phyloP scores from a whole-genome alignment of 1,284 basidiomycete genomes.

The Trametes pubescens region DNA sequence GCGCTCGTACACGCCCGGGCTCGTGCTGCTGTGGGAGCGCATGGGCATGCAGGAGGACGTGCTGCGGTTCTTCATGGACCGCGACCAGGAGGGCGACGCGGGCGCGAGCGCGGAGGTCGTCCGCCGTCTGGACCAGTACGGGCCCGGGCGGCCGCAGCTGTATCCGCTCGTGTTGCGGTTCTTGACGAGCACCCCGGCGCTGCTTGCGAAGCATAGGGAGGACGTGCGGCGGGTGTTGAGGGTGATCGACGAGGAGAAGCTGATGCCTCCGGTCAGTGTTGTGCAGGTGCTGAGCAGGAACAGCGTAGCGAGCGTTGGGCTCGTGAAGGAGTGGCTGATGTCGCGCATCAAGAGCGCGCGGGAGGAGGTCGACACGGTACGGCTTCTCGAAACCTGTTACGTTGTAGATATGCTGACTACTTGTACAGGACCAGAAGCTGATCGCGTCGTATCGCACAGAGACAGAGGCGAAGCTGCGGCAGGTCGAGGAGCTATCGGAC shows the following conservation, averaged over 20 bases:
- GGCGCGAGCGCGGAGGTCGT: constrained; percentile 76
- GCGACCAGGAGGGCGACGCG: constrained; percentile 54
- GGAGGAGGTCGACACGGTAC: constrained; percentile 82
- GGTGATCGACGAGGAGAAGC: constrained; percentile 78
- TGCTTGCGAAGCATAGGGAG: constrained; percentile 72
- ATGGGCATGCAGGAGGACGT: constrained; percentile 98
- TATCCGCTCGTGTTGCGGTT: constrained; percentile 93
- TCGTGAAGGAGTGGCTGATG: constrained; percentile 91
- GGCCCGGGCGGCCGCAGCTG: constrained; percentile 73
- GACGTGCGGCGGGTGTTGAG: constrained; percentile 80
- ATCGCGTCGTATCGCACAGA: constrained; percentile 89
- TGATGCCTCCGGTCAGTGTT: constrained; percentile 90
- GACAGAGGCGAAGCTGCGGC: constrained; percentile 82
- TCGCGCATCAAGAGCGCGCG: constrained; percentile 76
- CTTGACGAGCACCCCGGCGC: constrained; percentile 80
- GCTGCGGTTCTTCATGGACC: constrained; percentile 90
- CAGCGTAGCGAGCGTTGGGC: constrained; percentile 87
- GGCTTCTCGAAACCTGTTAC: constrained; percentile 41
- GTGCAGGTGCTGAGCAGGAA: constrained; percentile 90
- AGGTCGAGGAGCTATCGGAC: constrained; percentile 84
- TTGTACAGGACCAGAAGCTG: constrained; percentile 79
- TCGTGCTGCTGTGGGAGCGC: constrained; percentile 61
- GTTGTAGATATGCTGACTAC: constrained; percentile 6
- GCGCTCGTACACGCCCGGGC: constrained; percentile 72
- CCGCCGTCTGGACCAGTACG: constrained; percentile 77